Evolutionary conservation across 768 basidiomycete species (phyloP), one percentile per base, ranked within the genome.

Genomic region (Podaxis sp.): DNA sequence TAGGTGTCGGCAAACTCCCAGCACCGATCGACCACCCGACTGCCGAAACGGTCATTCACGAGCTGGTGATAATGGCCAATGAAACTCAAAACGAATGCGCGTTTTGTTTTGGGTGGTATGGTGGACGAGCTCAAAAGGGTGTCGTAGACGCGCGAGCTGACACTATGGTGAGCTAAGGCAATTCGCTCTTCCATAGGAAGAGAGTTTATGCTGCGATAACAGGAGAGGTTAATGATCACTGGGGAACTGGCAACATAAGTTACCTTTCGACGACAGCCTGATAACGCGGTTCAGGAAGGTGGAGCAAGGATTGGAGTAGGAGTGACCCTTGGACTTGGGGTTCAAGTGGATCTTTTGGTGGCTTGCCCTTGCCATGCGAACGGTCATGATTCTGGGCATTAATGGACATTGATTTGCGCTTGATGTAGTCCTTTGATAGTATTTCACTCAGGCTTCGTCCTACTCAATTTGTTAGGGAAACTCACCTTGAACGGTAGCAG

Each of bases 1-100:
- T 91, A 98, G 0, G 92, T 88, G 74, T 99, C 97, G n/a, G 91
- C 88, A 63, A 83, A 86, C 1, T 81, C 85, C 93, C 94, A 98
- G 65, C 90, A 91, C n/a, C 89, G 86, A 67, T 95, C 96, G 4
- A 84, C 91, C 0, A 98, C 87, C 50, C 93, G 82, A 67, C 91
- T 93, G 48, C 97, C 97, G 63, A 97, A 85, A 48, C 90, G 86
- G 70, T 98, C 93, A 69, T 95, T 90, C 4, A 90, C 91, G 36
- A 99, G 85, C 32, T 76, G 69, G 68, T 89, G 87, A 73, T 88
- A 97, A 61, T 88, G 82, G 5, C 88, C 91, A 40, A 94, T 82
- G 68, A 96, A 86, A 4, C 82, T 78, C 69, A 87, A 76, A 48
- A 97, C 82, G 52, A 96, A 81, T 63, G 81, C 77, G 7, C 91